A percentile compares a stretch with the other conserved stretches of the same genome.
Evolutionary conservation across 1,284 basidiomycete species (phyloP).

Genomic region (Trametes sp.): DNA sequence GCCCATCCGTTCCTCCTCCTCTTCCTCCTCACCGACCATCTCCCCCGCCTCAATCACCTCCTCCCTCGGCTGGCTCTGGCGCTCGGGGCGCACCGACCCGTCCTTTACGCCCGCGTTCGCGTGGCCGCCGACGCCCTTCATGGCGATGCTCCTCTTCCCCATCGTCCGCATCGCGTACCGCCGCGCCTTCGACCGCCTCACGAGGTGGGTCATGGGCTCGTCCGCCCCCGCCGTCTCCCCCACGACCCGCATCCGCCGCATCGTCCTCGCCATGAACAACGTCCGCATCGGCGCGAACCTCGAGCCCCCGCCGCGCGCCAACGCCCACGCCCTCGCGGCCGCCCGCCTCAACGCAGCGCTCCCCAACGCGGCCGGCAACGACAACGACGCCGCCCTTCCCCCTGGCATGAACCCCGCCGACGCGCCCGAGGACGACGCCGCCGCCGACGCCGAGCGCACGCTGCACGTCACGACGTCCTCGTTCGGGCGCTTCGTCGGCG

Average conservation of each 20-base stretch:
- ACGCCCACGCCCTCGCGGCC: too few relatives aligned
- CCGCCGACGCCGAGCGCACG: conserved; percentile 60
- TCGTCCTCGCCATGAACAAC: conserved; percentile 48
- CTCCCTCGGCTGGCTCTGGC: conserved; percentile 9
- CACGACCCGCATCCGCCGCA: conserved; percentile 37
- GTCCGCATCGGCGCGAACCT: conserved; percentile 47
- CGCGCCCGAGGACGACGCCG: conserved; percentile 36
- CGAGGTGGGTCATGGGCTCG: conserved; percentile 56
- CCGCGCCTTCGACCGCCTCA: conserved; percentile 49
- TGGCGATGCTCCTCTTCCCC: conserved; percentile 61
- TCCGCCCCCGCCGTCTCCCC: conserved; percentile 30
- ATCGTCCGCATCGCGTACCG: conserved; percentile 57
- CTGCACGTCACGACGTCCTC: conserved; percentile 64
- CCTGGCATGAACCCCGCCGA: conserved; percentile 32
- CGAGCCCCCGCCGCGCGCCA: conserved; percentile 1
- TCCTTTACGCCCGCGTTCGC: conserved; percentile 33
- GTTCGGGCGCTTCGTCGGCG: conserved; percentile 68
- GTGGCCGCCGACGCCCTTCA: conserved; percentile 73
- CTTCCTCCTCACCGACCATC: conserved; percentile 50
- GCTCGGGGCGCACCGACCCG: conserved; percentile 10
- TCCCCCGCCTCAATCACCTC: neutral
- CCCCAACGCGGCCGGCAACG: neutral
- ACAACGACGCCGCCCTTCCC: too few relatives aligned
- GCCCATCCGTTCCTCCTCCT: conserved; percentile 43
- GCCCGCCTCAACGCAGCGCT: neutral